These are phyloP conservation scores for Beauveria asiatica DNA, from an alignment of 2,329 filamentous ascomycete genomes.

Conservation along the genomic window DNA sequence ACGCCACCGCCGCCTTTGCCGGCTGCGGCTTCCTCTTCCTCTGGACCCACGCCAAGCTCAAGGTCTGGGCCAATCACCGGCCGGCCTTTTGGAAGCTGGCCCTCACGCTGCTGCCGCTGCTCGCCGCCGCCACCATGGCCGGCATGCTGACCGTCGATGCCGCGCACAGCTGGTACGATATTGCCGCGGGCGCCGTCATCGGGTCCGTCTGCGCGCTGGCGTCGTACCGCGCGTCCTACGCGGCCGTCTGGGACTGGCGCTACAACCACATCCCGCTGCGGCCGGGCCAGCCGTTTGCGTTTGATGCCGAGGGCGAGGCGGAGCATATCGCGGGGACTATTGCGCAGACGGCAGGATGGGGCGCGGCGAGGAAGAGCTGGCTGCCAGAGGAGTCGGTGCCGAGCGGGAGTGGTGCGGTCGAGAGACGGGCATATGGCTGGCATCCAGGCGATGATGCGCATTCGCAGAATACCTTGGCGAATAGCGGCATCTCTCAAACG, in stretches of 20 bases:
- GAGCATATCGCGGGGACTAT: slow-evolving; percentile 8
- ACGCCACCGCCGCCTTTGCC: slow-evolving; percentile 56
- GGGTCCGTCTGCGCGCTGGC: slow-evolving; percentile 55
- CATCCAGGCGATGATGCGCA: not conserved
- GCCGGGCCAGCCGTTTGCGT: slow-evolving; percentile 26
- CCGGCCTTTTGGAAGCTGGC: slow-evolving; percentile 60
- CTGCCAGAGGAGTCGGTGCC: slow-evolving; percentile 1
- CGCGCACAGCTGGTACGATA: slow-evolving; percentile 63
- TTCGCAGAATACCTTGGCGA: not conserved
- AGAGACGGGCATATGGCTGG: not conserved
- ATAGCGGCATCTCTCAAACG: not conserved
- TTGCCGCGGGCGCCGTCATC: slow-evolving; percentile 54
- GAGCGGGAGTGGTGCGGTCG: not conserved
- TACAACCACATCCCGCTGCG: slow-evolving; percentile 58
- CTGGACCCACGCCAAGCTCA: slow-evolving; percentile 65
- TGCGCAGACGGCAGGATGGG: slow-evolving; percentile 13
- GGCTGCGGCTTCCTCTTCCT: slow-evolving; percentile 56
- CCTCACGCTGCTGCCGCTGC: slow-evolving; percentile 47
- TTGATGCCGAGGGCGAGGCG: slow-evolving; percentile 11
- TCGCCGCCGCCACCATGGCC: slow-evolving; percentile 51
- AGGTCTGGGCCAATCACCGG: slow-evolving; percentile 59
- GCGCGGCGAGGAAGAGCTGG: slow-evolving; percentile 11
- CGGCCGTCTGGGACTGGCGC: slow-evolving; percentile 60
- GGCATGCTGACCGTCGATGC: slow-evolving; percentile 56
- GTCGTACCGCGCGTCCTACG: slow-evolving; percentile 58